Percentiles rank a stretch among this genome's conserved stretches.
These are phyloP conservation scores for Seiridium cupressi DNA, from an alignment of 2,329 filamentous ascomycete genomes.

Conservation along the genomic window DNA sequence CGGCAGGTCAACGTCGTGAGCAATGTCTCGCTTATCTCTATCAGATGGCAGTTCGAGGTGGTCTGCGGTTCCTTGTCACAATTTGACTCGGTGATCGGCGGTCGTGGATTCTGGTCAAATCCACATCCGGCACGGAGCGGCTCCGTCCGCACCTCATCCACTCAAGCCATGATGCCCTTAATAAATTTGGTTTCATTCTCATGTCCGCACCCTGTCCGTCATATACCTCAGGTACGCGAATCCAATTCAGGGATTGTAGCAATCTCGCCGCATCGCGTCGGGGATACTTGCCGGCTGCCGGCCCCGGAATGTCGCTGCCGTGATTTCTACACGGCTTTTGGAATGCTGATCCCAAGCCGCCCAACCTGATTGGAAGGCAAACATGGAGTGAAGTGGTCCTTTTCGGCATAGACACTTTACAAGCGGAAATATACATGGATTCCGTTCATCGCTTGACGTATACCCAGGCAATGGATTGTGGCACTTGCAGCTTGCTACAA, in stretches of 20 bases:
- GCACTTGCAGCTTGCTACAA: background rate
- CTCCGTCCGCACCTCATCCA: background rate
- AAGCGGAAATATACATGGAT: background rate
- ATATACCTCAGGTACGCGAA: background rate
- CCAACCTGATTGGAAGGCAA: background rate
- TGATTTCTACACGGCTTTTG: background rate
- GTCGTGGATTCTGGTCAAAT: background rate
- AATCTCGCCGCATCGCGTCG: background rate
- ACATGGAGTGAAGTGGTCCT: background rate
- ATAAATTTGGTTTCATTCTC: background rate
- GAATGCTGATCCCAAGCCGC: background rate
- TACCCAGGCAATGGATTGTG: background rate
- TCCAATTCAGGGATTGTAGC: background rate
- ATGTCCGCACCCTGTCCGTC: background rate
- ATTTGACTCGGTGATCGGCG: background rate
- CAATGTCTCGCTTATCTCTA: background rate
- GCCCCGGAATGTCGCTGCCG: background rate
- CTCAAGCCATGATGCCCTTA: background rate
- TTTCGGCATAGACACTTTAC: background rate
- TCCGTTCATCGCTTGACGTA: background rate
- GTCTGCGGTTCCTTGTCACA: background rate
- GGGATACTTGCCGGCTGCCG: background rate
- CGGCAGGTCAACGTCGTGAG: background rate
- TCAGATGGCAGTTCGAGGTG: background rate
- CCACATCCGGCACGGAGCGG: background rate